These are phyloP conservation scores for Sarocladiaceae sp. DNA, from an alignment of 2,329 filamentous ascomycete species.

Conservation along the genomic window DNA sequence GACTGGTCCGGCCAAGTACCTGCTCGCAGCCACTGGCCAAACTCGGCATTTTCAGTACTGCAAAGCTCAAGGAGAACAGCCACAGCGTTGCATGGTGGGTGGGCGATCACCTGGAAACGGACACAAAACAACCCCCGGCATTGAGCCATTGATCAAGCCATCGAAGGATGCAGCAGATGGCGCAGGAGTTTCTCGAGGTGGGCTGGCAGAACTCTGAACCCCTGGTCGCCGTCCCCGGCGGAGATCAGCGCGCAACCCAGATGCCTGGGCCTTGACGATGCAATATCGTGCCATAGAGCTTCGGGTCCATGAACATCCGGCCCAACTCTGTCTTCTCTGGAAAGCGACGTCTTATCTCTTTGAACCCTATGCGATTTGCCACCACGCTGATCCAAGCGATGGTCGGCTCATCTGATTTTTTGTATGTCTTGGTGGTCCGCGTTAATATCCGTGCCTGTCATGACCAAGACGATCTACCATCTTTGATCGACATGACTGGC, in stretches of 20 bases:
- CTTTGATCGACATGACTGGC: no score
- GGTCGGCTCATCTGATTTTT: no score
- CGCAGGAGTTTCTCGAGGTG: no score
- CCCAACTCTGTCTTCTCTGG: background rate
- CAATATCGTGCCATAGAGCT: background rate
- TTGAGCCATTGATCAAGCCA: no score
- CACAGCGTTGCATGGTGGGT: constrained; percentile 5
- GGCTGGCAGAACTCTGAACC: background rate
- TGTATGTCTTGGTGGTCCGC: no score
- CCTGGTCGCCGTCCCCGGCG: constrained; percentile 7
- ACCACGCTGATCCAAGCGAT: background rate
- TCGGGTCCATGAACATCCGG: constrained; percentile 1
- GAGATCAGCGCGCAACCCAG: background rate
- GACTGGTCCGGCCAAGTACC: background rate
- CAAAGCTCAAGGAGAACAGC: constrained; percentile 1
- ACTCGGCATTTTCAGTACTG: background rate
- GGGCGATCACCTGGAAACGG: background rate
- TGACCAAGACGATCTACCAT: no score
- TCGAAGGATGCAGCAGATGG: no score
- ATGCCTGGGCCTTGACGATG: constrained; percentile 1
- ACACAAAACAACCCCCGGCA: background rate
- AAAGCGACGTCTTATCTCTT: no score
- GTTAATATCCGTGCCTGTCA: no score
- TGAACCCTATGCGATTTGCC: background rate
- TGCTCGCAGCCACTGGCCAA: background rate